These are phyloP conservation scores for Magnaporthiopsis incrustans DNA, from an alignment of 2,329 filamentous ascomycete species.

Conservation along the genomic window DNA sequence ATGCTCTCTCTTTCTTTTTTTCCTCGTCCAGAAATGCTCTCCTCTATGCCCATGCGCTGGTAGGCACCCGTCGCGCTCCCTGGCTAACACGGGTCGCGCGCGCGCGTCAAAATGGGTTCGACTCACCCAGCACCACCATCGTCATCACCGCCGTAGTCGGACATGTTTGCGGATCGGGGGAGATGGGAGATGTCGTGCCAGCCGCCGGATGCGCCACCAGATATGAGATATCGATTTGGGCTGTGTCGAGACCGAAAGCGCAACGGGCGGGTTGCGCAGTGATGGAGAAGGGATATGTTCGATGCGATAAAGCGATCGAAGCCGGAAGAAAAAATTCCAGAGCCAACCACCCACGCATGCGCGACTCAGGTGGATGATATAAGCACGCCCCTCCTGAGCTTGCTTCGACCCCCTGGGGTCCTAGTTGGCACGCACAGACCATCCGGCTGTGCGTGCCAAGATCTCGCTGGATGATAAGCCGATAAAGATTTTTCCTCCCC, in stretches of 20 bases:
- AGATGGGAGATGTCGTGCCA: background rate
- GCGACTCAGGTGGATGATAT: background rate
- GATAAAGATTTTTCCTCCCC: background rate
- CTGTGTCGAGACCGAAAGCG: background rate
- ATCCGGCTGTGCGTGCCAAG: background rate
- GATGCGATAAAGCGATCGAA: slow-evolving; percentile 1
- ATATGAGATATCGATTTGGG: background rate
- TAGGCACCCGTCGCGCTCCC: background rate
- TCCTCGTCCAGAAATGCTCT: too few relatives aligned
- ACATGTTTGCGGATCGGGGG: slow-evolving; percentile 43
- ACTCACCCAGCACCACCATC: slow-evolving; percentile 50
- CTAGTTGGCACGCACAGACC: background rate
- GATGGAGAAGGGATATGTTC: background rate
- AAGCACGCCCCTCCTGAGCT: background rate
- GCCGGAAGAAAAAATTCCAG: slow-evolving; percentile 11
- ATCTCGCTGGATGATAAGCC: background rate
- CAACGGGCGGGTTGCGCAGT: background rate
- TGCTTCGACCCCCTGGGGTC: background rate
- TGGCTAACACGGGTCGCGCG: background rate
- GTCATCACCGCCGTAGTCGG: slow-evolving; percentile 64
- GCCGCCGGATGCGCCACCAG: too few relatives aligned
- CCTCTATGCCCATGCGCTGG: background rate
- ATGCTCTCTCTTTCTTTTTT: too few relatives aligned
- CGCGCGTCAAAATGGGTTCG: background rate
- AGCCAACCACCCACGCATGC: background rate